Evolutionary conservation across 441 rosid species (phyloP).

Genomic region (Corymbia calophylla): DNA sequence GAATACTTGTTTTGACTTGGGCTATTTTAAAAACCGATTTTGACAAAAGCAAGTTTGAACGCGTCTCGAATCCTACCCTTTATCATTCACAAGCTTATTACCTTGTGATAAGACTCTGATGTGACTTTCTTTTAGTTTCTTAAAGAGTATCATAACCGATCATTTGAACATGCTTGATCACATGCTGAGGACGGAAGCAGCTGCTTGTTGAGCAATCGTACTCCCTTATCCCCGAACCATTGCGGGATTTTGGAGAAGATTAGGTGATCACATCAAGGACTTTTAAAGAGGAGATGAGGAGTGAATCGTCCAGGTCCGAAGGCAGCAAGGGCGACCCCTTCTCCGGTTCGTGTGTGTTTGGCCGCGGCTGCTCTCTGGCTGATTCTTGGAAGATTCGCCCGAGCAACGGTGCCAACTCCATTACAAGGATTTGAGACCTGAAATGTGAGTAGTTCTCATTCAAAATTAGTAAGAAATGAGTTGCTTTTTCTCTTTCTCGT

Average conservation of each 20-base stretch:
- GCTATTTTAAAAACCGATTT: too few relatives aligned
- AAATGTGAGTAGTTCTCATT: too few relatives aligned
- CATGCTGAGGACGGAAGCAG: neutral
- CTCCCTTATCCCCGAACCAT: neutral
- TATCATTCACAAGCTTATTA: neutral
- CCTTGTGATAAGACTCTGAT: neutral
- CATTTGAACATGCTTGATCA: neutral
- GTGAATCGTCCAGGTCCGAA: too few relatives aligned
- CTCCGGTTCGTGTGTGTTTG: too few relatives aligned
- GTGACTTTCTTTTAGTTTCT: neutral
- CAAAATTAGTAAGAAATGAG: too few relatives aligned
- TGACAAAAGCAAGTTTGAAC: neutral
- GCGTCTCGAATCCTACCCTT: neutral
- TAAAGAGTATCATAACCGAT: neutral
- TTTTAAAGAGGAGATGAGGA: too few relatives aligned
- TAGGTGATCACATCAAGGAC: neutral
- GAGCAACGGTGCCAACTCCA: too few relatives aligned
- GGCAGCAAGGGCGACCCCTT: too few relatives aligned
- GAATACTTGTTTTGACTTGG: neutral
- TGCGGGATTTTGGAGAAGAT: neutral
- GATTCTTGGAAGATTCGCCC: too few relatives aligned
- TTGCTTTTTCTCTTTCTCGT: too few relatives aligned
- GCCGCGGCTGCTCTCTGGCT: too few relatives aligned
- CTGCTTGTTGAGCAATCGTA: neutral
- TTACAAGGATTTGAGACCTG: too few relatives aligned